Evolutionary conservation across 2,329 filamentous ascomycete species (phyloP).

Genomic region (Ceratocystis papillata): DNA sequence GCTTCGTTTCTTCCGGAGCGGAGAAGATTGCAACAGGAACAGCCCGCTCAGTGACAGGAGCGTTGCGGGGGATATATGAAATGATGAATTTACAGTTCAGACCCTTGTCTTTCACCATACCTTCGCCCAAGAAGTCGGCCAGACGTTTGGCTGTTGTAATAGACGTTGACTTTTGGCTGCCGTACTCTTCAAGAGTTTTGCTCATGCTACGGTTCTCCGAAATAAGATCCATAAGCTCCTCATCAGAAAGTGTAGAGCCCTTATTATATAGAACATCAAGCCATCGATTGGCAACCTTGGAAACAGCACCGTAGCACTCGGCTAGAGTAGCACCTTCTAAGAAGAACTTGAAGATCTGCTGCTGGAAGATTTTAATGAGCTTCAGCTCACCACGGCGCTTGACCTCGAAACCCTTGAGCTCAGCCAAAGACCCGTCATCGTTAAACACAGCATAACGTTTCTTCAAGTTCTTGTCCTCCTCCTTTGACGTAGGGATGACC

Average conservation of each 20-base stretch:
- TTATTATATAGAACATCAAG: slow-evolving; percentile 86
- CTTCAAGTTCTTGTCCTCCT: slow-evolving; percentile 99
- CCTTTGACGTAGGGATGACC: slow-evolving; percentile 93
- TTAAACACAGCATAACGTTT: slow-evolving; percentile 99
- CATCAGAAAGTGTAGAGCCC: slow-evolving; percentile 81
- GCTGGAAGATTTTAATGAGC: slow-evolving; percentile 98
- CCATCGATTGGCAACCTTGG: slow-evolving; percentile 92
- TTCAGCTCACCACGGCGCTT: slow-evolving; percentile 96
- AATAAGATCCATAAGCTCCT: slow-evolving; percentile 98
- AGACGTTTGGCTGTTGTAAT: slow-evolving; percentile 94
- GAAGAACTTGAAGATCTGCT: slow-evolving; percentile 99
- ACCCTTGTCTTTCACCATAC: slow-evolving; percentile 99
- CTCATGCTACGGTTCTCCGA: slow-evolving; percentile 98
- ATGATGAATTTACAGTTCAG: slow-evolving; percentile 99
- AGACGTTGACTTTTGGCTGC: slow-evolving; percentile 91
- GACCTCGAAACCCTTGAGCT: slow-evolving; percentile 94
- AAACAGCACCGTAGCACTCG: slow-evolving; percentile 84
- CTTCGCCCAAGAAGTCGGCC: slow-evolving; percentile 90
- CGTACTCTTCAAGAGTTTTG: slow-evolving; percentile 95
- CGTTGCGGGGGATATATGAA: slow-evolving; percentile 71
- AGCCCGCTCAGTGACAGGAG: slow-evolving; percentile 87
- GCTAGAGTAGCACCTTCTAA: slow-evolving; percentile 76
- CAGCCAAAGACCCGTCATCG: slow-evolving; percentile 86
- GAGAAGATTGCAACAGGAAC: slow-evolving; percentile 96
- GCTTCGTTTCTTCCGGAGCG: slow-evolving; percentile 76